Percentiles rank a stretch among this genome's conserved stretches.
Evolutionary conservation across 768 basidiomycete species (phyloP).

Genomic region (Saitozyma podzolica): DNA sequence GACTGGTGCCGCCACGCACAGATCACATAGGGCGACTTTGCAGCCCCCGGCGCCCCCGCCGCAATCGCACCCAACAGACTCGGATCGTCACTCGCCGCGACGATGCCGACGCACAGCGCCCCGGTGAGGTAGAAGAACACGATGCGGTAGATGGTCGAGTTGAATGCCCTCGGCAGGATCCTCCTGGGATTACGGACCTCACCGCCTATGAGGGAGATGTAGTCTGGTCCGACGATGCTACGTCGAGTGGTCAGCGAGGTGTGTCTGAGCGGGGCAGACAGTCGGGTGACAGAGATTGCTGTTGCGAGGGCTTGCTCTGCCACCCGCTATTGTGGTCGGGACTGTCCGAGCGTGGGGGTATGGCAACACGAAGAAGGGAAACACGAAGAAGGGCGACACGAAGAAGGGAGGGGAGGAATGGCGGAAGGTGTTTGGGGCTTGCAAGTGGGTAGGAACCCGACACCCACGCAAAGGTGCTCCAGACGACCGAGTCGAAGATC

Average conservation of each 20-base stretch:
- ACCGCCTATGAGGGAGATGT: conserved; percentile 25
- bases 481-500: conserved; percentile 19
- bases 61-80: conserved; percentile 27
- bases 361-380: too few species aligned
- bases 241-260: not conserved
- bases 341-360: too few species aligned
- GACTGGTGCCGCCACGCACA: conserved; percentile 5
- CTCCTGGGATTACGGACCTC: conserved; percentile 29
- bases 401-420: too few species aligned
- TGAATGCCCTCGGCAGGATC: conserved; percentile 31
- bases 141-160: conserved; percentile 26
- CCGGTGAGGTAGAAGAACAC: conserved; percentile 25
- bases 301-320: too few species aligned
- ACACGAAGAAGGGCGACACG: too few species aligned
- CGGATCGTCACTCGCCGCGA: conserved; percentile 12
- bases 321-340: too few species aligned
- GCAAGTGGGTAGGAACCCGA: too few species aligned
- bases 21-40: conserved; percentile 25
- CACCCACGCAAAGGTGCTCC: conserved; percentile 26
- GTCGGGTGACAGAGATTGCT: too few species aligned
- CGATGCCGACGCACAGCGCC: conserved; percentile 17
- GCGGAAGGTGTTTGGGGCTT: too few species aligned
- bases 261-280: too few species aligned
- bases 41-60: conserved; percentile 27
- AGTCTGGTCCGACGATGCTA: conserved; percentile 29